phyloP scores from a whole-genome alignment of 139 green algal genomes.

The Tetraselmis striata region DNA sequence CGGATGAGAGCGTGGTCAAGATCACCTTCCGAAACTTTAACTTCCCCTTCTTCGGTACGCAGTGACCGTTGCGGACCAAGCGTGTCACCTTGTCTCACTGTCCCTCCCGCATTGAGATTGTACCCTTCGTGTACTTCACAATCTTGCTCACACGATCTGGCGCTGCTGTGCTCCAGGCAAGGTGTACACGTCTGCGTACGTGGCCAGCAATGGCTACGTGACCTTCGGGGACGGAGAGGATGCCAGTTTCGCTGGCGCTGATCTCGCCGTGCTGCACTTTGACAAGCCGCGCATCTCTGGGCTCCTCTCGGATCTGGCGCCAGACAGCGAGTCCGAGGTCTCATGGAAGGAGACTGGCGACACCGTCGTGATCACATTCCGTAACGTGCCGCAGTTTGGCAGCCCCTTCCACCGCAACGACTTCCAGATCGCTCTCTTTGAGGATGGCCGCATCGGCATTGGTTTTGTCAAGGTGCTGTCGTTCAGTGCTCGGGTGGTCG shows the following conservation, averaged over 20 bases:
- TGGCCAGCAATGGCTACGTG: background rate
- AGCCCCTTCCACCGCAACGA: background rate
- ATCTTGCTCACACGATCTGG: too few relatives aligned
- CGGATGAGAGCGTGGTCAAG: background rate
- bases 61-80: too few relatives aligned
- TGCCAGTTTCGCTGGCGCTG: background rate
- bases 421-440: background rate
- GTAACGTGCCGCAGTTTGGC: background rate
- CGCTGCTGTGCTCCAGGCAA: too few relatives aligned
- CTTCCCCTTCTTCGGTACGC: background rate
- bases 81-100: too few relatives aligned
- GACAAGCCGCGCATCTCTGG: background rate
- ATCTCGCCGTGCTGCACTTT: background rate
- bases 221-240: background rate
- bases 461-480: background rate
- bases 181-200: background rate
- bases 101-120: too few relatives aligned
- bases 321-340: background rate
- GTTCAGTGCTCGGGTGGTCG: background rate
- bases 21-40: background rate
- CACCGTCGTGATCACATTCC: background rate
- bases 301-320: background rate
- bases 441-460: background rate
- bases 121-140: too few relatives aligned
- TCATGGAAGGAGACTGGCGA: background rate